Percentiles rank a stretch among this genome's conserved stretches.
phyloP scores from a whole-genome alignment of 495 filamentous ascomycete species.

The Penicillium ucsense region DNA sequence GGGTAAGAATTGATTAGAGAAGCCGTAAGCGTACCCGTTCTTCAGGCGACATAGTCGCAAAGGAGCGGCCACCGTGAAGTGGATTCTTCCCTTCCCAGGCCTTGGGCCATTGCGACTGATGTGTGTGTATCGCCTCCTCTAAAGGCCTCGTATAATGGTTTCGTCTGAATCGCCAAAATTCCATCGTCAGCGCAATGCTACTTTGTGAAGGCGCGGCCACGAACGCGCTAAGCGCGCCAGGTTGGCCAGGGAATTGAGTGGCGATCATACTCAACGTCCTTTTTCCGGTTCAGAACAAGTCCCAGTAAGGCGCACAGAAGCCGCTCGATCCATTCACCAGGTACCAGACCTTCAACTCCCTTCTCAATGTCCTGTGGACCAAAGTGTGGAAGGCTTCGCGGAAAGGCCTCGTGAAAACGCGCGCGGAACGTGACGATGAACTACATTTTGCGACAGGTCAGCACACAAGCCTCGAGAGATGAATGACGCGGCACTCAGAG shows the following conservation, averaged over 20 bases:
- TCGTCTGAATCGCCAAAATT: slow-evolving; percentile 15
- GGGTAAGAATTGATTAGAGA: background rate
- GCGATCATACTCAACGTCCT: slow-evolving; percentile 85
- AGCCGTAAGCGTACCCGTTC: slow-evolving; percentile 56
- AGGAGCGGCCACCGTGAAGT: slow-evolving; percentile 64
- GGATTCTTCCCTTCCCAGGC: slow-evolving; percentile 83
- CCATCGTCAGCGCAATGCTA: slow-evolving; percentile 6
- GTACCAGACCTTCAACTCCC: slow-evolving; percentile 65
- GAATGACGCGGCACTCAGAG: slow-evolving; percentile 14
- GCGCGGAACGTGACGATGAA: slow-evolving; percentile 97
- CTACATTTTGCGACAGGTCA: slow-evolving; percentile 43
- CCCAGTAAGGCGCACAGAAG: slow-evolving; percentile 83
- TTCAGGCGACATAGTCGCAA: slow-evolving; percentile 66
- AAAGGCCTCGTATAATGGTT: slow-evolving; percentile 80
- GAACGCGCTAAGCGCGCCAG: slow-evolving; percentile 7
- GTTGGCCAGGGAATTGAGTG: slow-evolving; percentile 14
- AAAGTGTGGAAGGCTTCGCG: slow-evolving; percentile 74
- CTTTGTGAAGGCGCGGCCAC: background rate
- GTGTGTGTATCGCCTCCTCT: slow-evolving; percentile 81
- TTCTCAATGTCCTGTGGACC: slow-evolving; percentile 92
- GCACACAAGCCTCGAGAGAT: slow-evolving; percentile 23
- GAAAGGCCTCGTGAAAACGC: slow-evolving; percentile 82
- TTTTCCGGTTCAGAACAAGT: slow-evolving; percentile 89
- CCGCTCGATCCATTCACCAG: slow-evolving; percentile 75
- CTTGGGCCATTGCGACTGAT: slow-evolving; percentile 81